A percentile compares a stretch with the other conserved stretches of the same genome.
Evolutionary conservation across 2,329 filamentous ascomycete genomes (phyloP).

Genomic region (Leptographium lundbergii): DNA sequence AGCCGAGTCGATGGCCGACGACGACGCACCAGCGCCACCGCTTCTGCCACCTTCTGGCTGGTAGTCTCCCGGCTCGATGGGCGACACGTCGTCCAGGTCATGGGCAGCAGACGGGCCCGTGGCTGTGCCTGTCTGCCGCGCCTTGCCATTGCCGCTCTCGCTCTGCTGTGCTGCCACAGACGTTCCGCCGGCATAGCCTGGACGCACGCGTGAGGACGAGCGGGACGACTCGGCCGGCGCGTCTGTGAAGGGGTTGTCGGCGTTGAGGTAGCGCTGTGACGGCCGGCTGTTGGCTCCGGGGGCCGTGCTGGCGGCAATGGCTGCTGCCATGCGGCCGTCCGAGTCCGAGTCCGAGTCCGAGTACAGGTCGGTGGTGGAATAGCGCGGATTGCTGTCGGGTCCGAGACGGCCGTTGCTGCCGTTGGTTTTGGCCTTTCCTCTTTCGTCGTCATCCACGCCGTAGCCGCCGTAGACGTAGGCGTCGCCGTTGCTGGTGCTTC

Average conservation of each 20-base stretch:
- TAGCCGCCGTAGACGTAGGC: neutral
- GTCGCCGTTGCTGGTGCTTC: neutral
- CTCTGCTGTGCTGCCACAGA: no score
- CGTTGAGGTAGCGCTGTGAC: neutral
- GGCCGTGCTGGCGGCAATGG: constrained; percentile 11
- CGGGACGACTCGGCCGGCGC: constrained; percentile 6
- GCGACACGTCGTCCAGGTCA: neutral
- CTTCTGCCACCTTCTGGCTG: neutral
- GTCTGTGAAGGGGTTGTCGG: constrained; percentile 8
- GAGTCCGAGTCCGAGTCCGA: neutral
- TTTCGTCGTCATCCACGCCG: neutral
- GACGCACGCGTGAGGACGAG: constrained; percentile 5
- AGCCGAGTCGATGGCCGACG: neutral
- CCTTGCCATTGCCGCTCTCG: neutral
- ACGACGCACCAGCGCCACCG: neutral
- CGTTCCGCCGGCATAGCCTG: neutral
- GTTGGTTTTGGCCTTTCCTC: neutral
- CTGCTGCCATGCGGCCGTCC: constrained; percentile 10
- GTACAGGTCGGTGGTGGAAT: neutral
- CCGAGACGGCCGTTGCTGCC: neutral
- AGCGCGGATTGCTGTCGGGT: no score
- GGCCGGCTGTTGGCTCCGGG: constrained; percentile 2
- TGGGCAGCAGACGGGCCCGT: neutral
- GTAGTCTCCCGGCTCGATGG: neutral
- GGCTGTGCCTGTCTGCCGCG: neutral